Percentiles rank a stretch among this genome's conserved stretches.
phyloP scores from a whole-genome alignment of 2,329 filamentous ascomycete species.

The Thermomyces lanuginosus region DNA sequence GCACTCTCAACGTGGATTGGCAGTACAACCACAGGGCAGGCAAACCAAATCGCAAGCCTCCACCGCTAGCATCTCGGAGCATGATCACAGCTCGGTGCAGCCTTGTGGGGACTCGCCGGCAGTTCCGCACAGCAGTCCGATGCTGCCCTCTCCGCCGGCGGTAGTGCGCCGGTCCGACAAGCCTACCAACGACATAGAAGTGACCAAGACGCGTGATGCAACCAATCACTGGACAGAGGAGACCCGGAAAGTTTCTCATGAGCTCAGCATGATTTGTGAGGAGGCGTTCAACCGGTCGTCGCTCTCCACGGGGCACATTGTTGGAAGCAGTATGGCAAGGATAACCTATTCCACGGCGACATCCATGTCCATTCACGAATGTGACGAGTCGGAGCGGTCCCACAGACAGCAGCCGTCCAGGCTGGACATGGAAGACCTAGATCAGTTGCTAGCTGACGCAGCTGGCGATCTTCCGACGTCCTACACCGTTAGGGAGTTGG shows the following conservation, averaged over 20 bases:
- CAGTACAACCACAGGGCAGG: constrained; percentile 11
- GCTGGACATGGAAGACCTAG: constrained; percentile 1
- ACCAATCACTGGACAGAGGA: constrained; percentile 53
- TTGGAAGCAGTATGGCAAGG: constrained; percentile 22
- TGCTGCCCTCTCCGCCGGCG: constrained; percentile 24
- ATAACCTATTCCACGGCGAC: constrained; percentile 38
- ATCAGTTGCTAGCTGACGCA: constrained; percentile 5
- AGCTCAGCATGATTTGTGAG: constrained; percentile 78
- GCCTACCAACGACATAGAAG: no score
- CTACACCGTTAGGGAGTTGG: constrained; percentile 38
- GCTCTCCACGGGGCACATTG: constrained; percentile 33
- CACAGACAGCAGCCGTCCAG: no score
- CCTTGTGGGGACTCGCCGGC: constrained; percentile 1
- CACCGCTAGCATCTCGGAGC: constrained; percentile 9
- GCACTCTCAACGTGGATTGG: constrained; percentile 16
- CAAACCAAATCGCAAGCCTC: constrained; percentile 12
- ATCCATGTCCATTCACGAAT: constrained; percentile 24
- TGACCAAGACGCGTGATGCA: constrained; percentile 21
- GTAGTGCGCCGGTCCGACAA: constrained; percentile 19
- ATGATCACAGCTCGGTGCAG: constrained; percentile 13
- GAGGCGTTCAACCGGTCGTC: constrained; percentile 70
- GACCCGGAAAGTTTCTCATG: constrained; percentile 64
- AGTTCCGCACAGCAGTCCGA: constrained; percentile 12
- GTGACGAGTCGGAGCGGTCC: constrained; percentile 4
- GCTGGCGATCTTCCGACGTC: constrained; percentile 25